Percentiles rank a stretch among this genome's conserved stretches.
These are phyloP conservation scores for Liquidambar formosana DNA, from an alignment of 164 flowering plant genomes.

Conservation along the genomic window DNA sequence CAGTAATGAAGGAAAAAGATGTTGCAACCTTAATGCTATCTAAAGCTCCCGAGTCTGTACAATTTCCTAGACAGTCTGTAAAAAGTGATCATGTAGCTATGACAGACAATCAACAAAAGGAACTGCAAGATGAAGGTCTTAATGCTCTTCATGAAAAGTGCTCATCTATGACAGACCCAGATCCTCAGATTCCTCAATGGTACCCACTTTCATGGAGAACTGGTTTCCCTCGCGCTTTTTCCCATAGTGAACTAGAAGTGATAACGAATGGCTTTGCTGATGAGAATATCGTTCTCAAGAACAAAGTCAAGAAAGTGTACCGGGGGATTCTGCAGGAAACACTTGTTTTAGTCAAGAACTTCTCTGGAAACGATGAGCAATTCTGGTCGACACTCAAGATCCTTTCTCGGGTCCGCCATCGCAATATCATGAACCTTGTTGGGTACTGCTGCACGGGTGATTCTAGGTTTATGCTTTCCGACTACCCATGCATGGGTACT, in stretches of 20 bases:
- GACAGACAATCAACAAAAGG: conserved; percentile 3
- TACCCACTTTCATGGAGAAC: conserved; percentile 38
- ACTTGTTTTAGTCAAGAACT: conserved; percentile 34
- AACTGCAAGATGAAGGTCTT: neutral
- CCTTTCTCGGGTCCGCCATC: conserved; percentile 39
- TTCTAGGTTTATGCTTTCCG: conserved; percentile 25
- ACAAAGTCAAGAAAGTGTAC: conserved; percentile 22
- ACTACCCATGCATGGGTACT: conserved; percentile 28
- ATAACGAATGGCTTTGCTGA: conserved; percentile 35
- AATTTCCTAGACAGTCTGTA: neutral
- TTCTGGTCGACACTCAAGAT: conserved; percentile 34
- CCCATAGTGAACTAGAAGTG: conserved; percentile 29
- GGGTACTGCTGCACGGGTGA: conserved; percentile 43
- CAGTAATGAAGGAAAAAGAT: conserved; percentile 40
- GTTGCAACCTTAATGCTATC: conserved; percentile 42
- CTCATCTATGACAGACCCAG: neutral
- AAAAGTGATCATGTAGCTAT: no score
- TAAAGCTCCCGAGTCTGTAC: conserved; percentile 3
- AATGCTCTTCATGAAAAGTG: neutral
- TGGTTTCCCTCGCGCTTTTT: conserved; percentile 34
- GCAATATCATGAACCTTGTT: conserved; percentile 45
- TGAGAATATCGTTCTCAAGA: conserved; percentile 13
- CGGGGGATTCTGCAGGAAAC: conserved; percentile 29
- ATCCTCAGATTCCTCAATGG: conserved; percentile 31
- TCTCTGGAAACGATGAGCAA: conserved; percentile 22